These are phyloP conservation scores for Pharus latifolius DNA, from an alignment of 176 grass and related monocot genomes.

Conservation along the genomic window DNA sequence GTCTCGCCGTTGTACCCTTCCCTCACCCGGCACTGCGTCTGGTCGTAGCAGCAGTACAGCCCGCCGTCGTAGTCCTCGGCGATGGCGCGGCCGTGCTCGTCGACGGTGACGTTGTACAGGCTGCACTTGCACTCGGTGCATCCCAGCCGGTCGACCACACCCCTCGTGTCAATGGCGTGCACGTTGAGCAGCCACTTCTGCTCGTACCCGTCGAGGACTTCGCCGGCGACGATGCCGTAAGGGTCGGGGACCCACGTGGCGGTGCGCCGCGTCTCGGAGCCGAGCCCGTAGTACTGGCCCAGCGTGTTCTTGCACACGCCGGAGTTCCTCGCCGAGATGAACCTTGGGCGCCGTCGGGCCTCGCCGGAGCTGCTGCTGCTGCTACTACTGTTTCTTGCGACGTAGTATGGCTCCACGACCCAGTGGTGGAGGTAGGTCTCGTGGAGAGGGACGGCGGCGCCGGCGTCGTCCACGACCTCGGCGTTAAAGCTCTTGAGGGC, in stretches of 20 bases:
- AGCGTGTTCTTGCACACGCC: conserved; percentile 47
- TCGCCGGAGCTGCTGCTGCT: background rate
- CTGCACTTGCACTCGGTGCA: conserved; percentile 82
- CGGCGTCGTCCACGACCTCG: conserved; percentile 65
- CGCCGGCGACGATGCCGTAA: conserved; percentile 54
- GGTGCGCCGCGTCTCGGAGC: conserved; percentile 80
- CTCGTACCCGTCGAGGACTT: conserved; percentile 48
- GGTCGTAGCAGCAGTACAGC: conserved; percentile 60
- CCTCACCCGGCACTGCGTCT: conserved; percentile 38
- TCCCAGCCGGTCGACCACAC: conserved; percentile 32
- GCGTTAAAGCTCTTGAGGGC: conserved; percentile 72
- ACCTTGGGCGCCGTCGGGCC: background rate
- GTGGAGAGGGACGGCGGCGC: conserved; percentile 48
- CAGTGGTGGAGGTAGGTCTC: conserved; percentile 96
- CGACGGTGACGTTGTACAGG: conserved; percentile 62
- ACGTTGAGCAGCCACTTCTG: conserved; percentile 66
- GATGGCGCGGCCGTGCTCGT: conserved; percentile 38
- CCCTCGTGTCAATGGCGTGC: conserved; percentile 74
- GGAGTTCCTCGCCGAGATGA: conserved; percentile 24
- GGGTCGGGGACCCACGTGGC: conserved; percentile 82
- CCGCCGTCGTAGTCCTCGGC: conserved; percentile 39
- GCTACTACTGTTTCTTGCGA: background rate
- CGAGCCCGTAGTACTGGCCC: conserved; percentile 67
- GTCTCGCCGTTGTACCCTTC: conserved; percentile 17
- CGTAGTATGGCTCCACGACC: conserved; percentile 45